Evolutionary conservation across 805 yeast species (phyloP).

Genomic region (Wickerhamiella lipophila): DNA sequence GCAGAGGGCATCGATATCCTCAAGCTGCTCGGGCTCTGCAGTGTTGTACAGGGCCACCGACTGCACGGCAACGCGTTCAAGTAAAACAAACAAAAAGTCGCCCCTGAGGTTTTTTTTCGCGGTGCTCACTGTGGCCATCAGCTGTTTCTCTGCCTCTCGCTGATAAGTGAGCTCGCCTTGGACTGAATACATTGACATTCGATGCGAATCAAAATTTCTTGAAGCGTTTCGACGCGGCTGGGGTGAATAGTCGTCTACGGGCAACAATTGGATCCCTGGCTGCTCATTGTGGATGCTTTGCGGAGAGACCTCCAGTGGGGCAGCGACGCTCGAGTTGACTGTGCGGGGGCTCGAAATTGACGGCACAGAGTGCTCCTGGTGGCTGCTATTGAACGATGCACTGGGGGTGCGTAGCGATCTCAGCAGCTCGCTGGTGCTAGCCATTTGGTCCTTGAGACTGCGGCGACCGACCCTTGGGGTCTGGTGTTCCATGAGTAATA

Average conservation of each 20-base stretch:
- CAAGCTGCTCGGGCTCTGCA: not conserved
- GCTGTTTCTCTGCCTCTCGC: conserved; percentile 20
- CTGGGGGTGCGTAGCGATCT: conserved; percentile 5
- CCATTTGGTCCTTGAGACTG: conserved; percentile 7
- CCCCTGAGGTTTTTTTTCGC: conserved; percentile 15
- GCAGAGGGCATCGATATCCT: conserved; percentile 8
- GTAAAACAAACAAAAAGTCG: conserved; percentile 18
- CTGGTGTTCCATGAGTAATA: conserved; percentile 8
- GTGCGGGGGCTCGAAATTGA: not conserved
- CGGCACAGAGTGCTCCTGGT: not conserved
- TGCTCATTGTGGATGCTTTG: not conserved
- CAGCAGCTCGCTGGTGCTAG: conserved; percentile 3
- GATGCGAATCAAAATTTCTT: conserved; percentile 2
- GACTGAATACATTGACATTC: conserved; percentile 1
- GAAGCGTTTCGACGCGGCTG: not conserved
- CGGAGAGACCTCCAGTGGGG: not conserved
- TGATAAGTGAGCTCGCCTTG: conserved; percentile 16
- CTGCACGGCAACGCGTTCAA: conserved; percentile 20
- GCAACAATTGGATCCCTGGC: not conserved
- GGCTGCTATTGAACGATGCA: not conserved
- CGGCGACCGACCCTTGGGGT: conserved; percentile 4
- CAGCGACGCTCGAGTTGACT: not conserved
- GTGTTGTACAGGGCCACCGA: conserved; percentile 17
- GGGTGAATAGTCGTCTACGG: not conserved
- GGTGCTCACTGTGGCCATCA: conserved; percentile 16